Conservation (phyloP, 2,329 filamentous ascomycete genomes). For the Xylariaceae sp. region DNA sequence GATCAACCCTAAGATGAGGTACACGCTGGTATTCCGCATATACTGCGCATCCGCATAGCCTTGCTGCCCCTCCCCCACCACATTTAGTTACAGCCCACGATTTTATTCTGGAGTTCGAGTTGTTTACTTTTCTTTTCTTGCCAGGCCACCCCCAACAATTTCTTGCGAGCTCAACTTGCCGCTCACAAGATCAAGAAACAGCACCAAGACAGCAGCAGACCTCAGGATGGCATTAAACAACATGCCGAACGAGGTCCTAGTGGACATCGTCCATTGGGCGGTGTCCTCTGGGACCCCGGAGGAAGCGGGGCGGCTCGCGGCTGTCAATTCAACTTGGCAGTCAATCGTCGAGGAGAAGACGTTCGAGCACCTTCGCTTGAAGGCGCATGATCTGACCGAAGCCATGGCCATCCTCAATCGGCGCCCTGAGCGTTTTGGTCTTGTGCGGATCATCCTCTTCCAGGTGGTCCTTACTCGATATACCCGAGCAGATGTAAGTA, state of each 20-base stretch:
- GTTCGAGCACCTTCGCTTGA: conserved; percentile 9
- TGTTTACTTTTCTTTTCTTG: not conserved
- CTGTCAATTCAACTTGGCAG: conserved; percentile 15
- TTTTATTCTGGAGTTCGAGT: not conserved
- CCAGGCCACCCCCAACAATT: not conserved
- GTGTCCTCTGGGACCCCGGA: not conserved
- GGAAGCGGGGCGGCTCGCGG: not conserved
- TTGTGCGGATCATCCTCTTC: conserved; percentile 9
- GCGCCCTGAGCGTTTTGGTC: conserved; percentile 12
- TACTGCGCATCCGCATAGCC: conserved; percentile 6
- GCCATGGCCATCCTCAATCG: not conserved
- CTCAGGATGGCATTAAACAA: conserved; percentile 7
- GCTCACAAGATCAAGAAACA: not conserved
- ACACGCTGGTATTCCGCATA: conserved; percentile 8
- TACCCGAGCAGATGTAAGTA: conserved; percentile 4
- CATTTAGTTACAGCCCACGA: not conserved
- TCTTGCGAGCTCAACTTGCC: not conserved
- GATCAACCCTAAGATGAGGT: not conserved
- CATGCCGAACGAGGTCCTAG: conserved; percentile 17
- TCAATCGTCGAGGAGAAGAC: conserved; percentile 10
- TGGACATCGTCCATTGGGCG: conserved; percentile 14
- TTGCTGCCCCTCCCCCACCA: not conserved
- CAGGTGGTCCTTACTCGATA: conserved; percentile 3
- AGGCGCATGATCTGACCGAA: not conserved
- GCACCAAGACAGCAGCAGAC: not conserved